These are phyloP conservation scores for Penicillium sp. DNA, from an alignment of 2,329 filamentous ascomycete genomes.

Conservation along the genomic window DNA sequence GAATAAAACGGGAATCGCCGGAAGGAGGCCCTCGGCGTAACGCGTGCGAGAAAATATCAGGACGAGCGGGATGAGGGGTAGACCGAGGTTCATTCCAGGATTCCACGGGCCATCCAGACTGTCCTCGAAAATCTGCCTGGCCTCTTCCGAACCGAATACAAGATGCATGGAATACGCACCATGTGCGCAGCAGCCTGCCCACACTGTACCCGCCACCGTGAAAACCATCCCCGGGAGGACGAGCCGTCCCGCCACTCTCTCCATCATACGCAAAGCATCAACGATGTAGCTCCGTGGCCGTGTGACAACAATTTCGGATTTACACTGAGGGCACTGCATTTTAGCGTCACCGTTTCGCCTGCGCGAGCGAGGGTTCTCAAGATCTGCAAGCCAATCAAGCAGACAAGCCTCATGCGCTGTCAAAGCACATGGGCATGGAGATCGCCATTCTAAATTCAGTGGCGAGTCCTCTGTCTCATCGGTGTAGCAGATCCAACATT, in stretches of 20 bases:
- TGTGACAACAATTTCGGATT: constrained; percentile 72
- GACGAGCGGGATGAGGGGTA: constrained; percentile 67
- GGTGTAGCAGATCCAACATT: constrained; percentile 70
- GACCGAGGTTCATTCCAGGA: constrained; percentile 57
- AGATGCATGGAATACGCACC: constrained; percentile 64
- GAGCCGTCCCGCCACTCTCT: constrained; percentile 57
- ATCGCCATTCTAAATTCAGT: constrained; percentile 69
- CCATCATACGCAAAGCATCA: constrained; percentile 60
- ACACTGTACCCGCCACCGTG: constrained; percentile 48
- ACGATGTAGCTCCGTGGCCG: constrained; percentile 74
- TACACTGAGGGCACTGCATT: constrained; percentile 86
- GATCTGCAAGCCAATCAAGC: constrained; percentile 89
- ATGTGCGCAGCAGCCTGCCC: constrained; percentile 55
- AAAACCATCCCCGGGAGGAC: constrained; percentile 65
- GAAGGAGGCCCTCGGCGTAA: constrained; percentile 63
- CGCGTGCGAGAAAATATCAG: constrained; percentile 67
- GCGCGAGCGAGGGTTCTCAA: constrained; percentile 63
- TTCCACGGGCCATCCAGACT: constrained; percentile 39
- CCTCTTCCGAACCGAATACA: constrained; percentile 65
- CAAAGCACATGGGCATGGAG: constrained; percentile 85
- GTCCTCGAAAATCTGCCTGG: constrained; percentile 52
- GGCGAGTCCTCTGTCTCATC: constrained; percentile 64
- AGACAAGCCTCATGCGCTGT: constrained; percentile 89
- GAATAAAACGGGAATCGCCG: constrained; percentile 60
- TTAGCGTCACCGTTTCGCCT: constrained; percentile 55